Evolutionary conservation across 192 early-diverging fungal genomes (phyloP).

Genomic region (Coemansia sp.): DNA sequence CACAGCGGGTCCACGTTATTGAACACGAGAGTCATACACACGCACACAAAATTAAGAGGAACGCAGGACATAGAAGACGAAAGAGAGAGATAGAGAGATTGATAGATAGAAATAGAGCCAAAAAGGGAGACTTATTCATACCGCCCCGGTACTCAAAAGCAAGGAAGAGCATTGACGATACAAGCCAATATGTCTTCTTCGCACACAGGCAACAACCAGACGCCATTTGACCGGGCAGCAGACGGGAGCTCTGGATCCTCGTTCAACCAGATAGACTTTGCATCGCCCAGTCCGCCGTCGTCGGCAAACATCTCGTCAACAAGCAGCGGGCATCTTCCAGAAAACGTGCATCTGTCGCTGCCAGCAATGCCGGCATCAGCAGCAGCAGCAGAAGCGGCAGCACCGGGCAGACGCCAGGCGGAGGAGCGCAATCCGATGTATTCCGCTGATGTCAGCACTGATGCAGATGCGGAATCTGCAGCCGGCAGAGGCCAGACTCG

Average conservation of each 20-base stretch:
- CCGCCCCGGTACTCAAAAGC: too few species aligned
- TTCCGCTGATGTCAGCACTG: too few species aligned
- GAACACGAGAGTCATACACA: not conserved
- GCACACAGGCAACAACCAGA: not conserved
- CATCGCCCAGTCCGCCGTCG: conserved; percentile 49
- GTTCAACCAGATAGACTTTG: conserved; percentile 34
- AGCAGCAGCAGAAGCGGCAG: not conserved
- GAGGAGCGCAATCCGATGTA: too few species aligned
- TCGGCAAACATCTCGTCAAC: conserved; percentile 39
- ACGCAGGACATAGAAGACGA: too few species aligned
- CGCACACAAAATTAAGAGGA: not conserved
- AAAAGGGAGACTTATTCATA: too few species aligned
- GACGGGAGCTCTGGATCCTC: conserved; percentile 45
- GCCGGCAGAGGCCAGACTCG: conserved; percentile 12
- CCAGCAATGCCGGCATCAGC: conserved; percentile 19
- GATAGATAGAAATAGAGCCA: not conserved
- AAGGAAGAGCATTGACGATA: too few species aligned
- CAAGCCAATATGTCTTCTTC: not conserved
- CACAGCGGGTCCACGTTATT: too few species aligned
- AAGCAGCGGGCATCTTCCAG: conserved; percentile 44
- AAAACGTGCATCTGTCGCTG: conserved; percentile 48
- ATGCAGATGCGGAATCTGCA: too few species aligned
- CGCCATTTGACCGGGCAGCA: not conserved
- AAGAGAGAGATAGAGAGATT: not conserved
- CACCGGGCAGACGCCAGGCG: too few species aligned